Evolutionary conservation across 495 filamentous ascomycete species (phyloP).

Genomic region (Talaromyces thailandensis): DNA sequence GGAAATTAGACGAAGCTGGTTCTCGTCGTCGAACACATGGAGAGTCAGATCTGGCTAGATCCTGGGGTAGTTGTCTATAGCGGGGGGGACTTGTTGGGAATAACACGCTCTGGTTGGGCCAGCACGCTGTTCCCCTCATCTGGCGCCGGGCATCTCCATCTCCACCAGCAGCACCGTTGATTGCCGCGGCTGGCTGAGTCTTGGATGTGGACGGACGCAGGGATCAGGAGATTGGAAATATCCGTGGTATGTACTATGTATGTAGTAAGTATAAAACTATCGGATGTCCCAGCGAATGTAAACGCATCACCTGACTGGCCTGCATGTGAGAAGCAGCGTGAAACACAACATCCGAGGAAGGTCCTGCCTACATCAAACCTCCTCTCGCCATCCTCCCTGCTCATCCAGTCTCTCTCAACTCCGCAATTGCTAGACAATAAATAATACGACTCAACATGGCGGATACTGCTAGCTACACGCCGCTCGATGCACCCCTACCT

Average conservation of each 20-base stretch:
- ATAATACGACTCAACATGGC: not conserved
- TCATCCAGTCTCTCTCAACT: not conserved
- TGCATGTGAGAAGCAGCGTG: not conserved
- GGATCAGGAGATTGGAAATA: not conserved
- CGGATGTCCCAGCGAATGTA: no score
- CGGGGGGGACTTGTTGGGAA: not conserved
- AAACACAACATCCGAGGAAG: not conserved
- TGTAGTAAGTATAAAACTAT: no score
- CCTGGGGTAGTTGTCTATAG: not conserved
- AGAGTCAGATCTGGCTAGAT: not conserved
- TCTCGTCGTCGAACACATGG: not conserved
- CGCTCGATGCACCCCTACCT: slow-evolving; percentile 35
- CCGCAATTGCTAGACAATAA: not conserved
- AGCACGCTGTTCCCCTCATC: not conserved
- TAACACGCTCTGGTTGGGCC: not conserved
- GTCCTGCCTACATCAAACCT: not conserved
- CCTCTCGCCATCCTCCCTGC: not conserved
- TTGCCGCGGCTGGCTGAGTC: not conserved
- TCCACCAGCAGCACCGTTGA: not conserved
- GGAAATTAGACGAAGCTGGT: no score
- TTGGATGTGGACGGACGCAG: not conserved
- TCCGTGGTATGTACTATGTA: no score
- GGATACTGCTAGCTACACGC: slow-evolving; percentile 16
- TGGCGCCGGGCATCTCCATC: not conserved
- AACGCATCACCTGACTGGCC: not conserved